phyloP scores from a whole-genome alignment of 257 asterid genomes.

The Jacaranda mimosifolia region DNA sequence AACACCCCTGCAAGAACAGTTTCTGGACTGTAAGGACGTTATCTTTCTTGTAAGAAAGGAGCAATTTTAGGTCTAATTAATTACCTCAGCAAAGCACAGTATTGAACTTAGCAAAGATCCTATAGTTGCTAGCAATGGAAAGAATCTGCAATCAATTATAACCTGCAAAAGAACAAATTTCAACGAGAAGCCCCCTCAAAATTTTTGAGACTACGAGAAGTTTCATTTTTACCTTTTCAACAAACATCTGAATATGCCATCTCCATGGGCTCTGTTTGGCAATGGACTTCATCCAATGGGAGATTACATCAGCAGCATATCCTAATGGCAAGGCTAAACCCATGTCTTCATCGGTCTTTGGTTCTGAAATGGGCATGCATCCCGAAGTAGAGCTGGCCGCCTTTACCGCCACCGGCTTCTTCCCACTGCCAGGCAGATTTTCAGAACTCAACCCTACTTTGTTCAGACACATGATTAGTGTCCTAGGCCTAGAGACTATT shows the following conservation, averaged over 20 bases:
- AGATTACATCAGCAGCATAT: slow-evolving; percentile 37
- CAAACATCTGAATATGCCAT: slow-evolving; percentile 55
- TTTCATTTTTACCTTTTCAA: slow-evolving; percentile 65
- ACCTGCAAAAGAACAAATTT: slow-evolving; percentile 49
- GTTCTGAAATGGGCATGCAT: slow-evolving; percentile 45
- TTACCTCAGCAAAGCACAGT: slow-evolving; percentile 75
- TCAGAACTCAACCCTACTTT: slow-evolving; percentile 40
- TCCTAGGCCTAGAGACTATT: slow-evolving; percentile 28
- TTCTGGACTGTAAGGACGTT: neutral
- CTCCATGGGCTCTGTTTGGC: slow-evolving; percentile 48
- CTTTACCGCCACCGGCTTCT: slow-evolving; percentile 43
- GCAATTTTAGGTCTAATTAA: neutral
- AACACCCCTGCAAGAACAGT: slow-evolving; percentile 68
- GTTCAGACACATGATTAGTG: slow-evolving; percentile 36
- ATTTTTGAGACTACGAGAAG: neutral
- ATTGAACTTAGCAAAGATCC: slow-evolving; percentile 82
- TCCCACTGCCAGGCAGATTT: slow-evolving; percentile 35
- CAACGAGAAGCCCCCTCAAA: neutral
- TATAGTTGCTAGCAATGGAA: slow-evolving; percentile 70
- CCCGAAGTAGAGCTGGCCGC: slow-evolving; percentile 40
- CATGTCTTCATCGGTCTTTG: slow-evolving; percentile 42
- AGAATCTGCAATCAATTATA: slow-evolving; percentile 85
- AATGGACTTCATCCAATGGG: slow-evolving; percentile 42
- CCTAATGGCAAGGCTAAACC: slow-evolving; percentile 45
- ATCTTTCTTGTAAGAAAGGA: neutral